Percentiles rank a stretch among this genome's conserved stretches.
These are phyloP conservation scores for Asterochloris sp. DNA, from an alignment of 139 green algal species.

Conservation along the genomic window DNA sequence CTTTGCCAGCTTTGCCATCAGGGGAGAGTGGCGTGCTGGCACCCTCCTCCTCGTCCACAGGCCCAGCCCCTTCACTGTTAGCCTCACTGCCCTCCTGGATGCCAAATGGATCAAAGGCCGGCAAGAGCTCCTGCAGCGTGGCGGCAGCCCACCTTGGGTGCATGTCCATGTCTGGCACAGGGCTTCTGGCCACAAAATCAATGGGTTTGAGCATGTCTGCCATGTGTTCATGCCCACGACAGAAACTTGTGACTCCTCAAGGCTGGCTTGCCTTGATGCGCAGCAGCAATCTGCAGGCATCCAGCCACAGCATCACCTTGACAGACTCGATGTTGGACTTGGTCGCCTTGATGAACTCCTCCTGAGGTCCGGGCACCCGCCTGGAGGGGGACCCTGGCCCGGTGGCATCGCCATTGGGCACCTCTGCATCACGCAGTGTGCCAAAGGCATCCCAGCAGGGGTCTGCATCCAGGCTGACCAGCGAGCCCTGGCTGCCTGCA, in stretches of 20 bases:
- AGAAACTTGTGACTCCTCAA: background rate
- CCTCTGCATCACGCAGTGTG: no score
- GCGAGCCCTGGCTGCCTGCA: no score
- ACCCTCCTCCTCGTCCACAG: background rate
- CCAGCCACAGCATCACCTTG: background rate
- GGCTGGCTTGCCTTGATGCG: background rate
- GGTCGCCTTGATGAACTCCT: slow-evolving; percentile 6
- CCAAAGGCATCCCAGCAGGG: no score
- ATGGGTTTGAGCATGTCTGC: no score
- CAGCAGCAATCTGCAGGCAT: background rate
- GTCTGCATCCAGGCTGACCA: no score
- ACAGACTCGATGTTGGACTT: slow-evolving; percentile 6
- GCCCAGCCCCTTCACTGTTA: background rate
- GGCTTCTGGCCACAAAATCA: no score
- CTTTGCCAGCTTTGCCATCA: background rate
- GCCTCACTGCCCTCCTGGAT: background rate
- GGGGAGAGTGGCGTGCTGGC: slow-evolving; percentile 3
- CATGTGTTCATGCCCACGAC: background rate
- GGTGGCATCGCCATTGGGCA: no score
- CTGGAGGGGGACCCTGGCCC: no score
- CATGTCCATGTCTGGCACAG: background rate
- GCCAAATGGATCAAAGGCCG: slow-evolving; percentile 20
- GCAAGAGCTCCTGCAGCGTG: slow-evolving; percentile 4
- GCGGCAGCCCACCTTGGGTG: background rate
- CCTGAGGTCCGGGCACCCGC: no score